Conservation (phyloP, 73 alveolate genomes). For the Breviolum minutum region DNA sequence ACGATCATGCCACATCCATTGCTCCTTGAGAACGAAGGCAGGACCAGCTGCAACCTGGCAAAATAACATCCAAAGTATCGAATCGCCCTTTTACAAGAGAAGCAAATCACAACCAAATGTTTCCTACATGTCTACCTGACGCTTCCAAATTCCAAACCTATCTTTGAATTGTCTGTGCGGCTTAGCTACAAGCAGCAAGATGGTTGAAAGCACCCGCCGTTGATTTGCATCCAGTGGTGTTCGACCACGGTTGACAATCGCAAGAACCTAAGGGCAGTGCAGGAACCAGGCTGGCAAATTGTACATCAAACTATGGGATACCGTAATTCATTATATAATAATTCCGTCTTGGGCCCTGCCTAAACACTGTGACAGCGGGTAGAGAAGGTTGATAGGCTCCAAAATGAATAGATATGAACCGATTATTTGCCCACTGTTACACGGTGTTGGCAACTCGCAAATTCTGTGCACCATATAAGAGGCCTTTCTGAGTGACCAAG, state of each 20-base stretch:
- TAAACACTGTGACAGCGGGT: not conserved
- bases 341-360: not conserved
- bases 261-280: not conserved
- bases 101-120: not conserved
- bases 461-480: too few relatives aligned
- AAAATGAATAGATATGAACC: not conserved
- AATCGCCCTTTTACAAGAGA: too few relatives aligned
- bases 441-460: too few relatives aligned
- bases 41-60: not conserved
- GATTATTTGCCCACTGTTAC: too few relatives aligned
- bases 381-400: not conserved
- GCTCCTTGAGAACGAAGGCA: constrained; percentile 22
- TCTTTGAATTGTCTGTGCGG: not conserved
- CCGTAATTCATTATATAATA: too few relatives aligned
- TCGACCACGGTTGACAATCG: not conserved
- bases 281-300: too few relatives aligned
- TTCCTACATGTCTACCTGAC: not conserved
- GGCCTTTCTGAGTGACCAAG: not conserved
- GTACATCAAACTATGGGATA: too few relatives aligned
- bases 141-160: not conserved
- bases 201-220: constrained; percentile 23
- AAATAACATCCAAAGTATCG: not conserved
- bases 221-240: not conserved
- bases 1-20: not conserved
- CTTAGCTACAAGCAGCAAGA: not conserved